Evolutionary conservation across 805 yeast genomes (phyloP).

Genomic region (Clavispora santaluciae): DNA sequence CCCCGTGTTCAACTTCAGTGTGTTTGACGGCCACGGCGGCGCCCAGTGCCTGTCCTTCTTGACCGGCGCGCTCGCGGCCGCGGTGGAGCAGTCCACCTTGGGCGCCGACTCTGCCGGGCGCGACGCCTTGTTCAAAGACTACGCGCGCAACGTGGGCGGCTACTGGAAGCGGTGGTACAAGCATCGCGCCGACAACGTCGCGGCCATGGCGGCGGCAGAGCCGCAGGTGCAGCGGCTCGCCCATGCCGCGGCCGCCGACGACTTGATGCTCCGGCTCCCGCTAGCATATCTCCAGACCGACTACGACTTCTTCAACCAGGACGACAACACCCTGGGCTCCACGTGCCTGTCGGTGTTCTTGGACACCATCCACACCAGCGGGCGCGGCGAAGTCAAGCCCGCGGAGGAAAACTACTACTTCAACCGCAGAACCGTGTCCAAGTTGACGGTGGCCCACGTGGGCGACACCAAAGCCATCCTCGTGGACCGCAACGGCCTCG

Average conservation of each 20-base stretch:
- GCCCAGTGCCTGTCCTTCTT: conserved; percentile 64
- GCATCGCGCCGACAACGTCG: conserved; percentile 34
- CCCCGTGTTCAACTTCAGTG: conserved; percentile 55
- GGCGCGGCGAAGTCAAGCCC: conserved; percentile 24
- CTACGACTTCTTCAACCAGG: conserved; percentile 45
- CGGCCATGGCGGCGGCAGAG: conserved; percentile 17
- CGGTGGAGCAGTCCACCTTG: conserved; percentile 44
- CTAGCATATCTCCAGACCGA: conserved; percentile 65
- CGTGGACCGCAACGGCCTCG: conserved; percentile 77
- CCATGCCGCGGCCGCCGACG: conserved; percentile 35
- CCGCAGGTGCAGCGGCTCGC: conserved; percentile 14
- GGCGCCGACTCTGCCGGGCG: conserved; percentile 20
- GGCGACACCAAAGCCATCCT: conserved; percentile 89
- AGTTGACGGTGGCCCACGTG: conserved; percentile 76
- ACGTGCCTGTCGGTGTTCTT: conserved; percentile 67
- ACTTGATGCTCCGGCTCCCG: conserved; percentile 56
- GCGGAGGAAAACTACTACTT: conserved; percentile 46
- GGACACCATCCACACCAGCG: conserved; percentile 40
- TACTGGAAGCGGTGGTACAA: conserved; percentile 81
- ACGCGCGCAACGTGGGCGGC: conserved; percentile 61
- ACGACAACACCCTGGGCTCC: conserved; percentile 51
- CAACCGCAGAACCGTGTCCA: conserved; percentile 60
- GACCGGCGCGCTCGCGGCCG: conserved; percentile 44
- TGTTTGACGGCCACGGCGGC: conserved; percentile 97
- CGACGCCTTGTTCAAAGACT: conserved; percentile 46